Base-by-base conservation (phyloP, 2,329 filamentous ascomycete genomes). In the Didymella arachidicola region DNA sequence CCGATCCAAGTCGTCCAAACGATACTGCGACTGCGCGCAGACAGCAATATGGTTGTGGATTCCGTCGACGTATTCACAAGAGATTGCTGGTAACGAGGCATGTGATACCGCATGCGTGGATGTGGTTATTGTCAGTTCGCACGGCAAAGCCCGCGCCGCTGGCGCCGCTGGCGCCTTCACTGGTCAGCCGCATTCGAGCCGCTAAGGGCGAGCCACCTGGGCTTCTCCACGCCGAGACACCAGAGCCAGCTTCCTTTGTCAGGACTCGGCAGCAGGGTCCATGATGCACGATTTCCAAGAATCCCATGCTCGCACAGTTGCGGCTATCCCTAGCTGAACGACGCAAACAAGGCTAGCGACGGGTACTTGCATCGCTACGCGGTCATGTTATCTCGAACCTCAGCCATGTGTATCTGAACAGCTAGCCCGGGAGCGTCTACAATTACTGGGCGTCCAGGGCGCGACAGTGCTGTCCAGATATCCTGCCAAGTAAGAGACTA, bases 341-440 rank as follows among this genome's bases (percentile, higher is more conserved):
- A 25, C 19, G 36, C 56, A 50, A 53, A 59, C 39, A 16, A 36
- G 50, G 46, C 50, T 59, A 59, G 45, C 10, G 22, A 59, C 50
- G 56, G 56, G 50, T 59, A 50, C 45, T 25, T 50, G 56, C 56
- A 59, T 49, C 41, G 39, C 39, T 50, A 11, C 26, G 19, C 41
- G 34, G 50, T 59, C 56, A 59, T 54, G 56, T 59, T 59, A 53
- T 49, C 46, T 50, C 41, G 26, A 27, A 49, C 34, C 14, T 38
- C 38, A 26, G 18, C 48, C 18, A 36, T 32, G 14, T 22, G 22
- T 19, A 14, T 16, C 27, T 18, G 41, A 19, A 53, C 30, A 41
- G 51, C 51, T 32, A 47, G 43, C 10, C 22, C 19, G n/a, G 16
- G 30, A 19, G 14, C 18, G 14, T 26, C 14, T 22, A 7, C 14